Evolutionary conservation across 495 filamentous ascomycete species (phyloP).

Genomic region (Penicillium salamii): DNA sequence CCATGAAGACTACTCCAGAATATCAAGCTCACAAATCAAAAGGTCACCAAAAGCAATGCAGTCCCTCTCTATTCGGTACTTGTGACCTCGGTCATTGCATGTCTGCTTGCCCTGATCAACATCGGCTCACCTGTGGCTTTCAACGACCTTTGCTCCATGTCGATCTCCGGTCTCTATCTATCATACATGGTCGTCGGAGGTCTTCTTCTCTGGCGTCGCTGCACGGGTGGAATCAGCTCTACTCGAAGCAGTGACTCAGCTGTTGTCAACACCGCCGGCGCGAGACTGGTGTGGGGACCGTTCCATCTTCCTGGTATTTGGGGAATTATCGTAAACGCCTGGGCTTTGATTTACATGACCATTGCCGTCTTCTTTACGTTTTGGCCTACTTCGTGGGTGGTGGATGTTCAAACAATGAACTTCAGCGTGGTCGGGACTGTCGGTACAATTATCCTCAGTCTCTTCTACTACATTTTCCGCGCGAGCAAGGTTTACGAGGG

Average conservation of each 20-base stretch:
- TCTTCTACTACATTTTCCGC: conserved; percentile 44
- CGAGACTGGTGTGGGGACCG: conserved; percentile 46
- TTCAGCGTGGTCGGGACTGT: conserved; percentile 45
- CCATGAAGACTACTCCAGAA: conserved; percentile 2
- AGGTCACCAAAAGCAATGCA: conserved; percentile 10
- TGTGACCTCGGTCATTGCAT: conserved; percentile 30
- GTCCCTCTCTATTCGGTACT: conserved; percentile 42
- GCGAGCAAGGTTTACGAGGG: conserved; percentile 43
- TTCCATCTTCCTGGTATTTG: conserved; percentile 44
- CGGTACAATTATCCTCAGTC: conserved; percentile 37
- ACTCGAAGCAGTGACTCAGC: conserved; percentile 14
- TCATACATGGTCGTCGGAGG: conserved; percentile 43
- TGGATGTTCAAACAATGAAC: conserved; percentile 41
- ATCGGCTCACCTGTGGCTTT: conserved; percentile 47
- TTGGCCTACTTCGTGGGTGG: conserved; percentile 38
- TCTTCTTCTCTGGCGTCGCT: conserved; percentile 49
- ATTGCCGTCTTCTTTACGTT: conserved; percentile 53
- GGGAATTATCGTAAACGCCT: conserved; percentile 26
- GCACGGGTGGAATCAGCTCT: conserved; percentile 30
- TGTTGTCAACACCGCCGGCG: conserved; percentile 26
- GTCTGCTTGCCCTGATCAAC: conserved; percentile 44
- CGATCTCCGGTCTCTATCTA: conserved; percentile 39
- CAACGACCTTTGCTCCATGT: conserved; percentile 43
- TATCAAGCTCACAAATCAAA: conserved; percentile 19
- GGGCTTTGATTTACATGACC: conserved; percentile 42